These are phyloP conservation scores for Sisymbrium irio DNA, from an alignment of 345 rosid species.

Conservation along the genomic window DNA sequence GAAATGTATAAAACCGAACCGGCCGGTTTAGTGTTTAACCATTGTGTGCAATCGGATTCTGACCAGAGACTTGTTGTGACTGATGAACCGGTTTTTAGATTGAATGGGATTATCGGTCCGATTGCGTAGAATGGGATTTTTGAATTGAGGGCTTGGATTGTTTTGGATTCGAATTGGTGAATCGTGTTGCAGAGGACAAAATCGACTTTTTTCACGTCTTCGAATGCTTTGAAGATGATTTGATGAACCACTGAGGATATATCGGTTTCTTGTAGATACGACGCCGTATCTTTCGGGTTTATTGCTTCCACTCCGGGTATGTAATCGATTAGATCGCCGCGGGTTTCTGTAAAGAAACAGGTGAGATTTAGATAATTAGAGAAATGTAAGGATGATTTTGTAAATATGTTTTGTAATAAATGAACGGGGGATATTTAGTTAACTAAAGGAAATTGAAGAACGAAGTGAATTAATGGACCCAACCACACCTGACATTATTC, in stretches of 20 bases:
- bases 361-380: neutral
- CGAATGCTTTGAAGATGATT: conserved; percentile 53
- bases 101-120: conserved; percentile 71
- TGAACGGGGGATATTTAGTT: neutral
- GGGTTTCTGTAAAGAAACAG: conserved; percentile 37
- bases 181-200: conserved; percentile 72
- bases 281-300: conserved; percentile 58
- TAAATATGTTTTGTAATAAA: neutral
- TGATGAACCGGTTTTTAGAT: conserved; percentile 33
- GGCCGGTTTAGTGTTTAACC: conserved; percentile 60
- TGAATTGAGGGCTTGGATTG: conserved; percentile 46
- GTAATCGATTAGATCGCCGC: conserved; percentile 55
- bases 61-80: conserved; percentile 82
- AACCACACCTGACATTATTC: conserved; percentile 31
- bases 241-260: conserved; percentile 52
- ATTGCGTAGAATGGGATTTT: conserved; percentile 55
- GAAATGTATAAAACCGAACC: conserved; percentile 75
- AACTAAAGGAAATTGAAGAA: neutral
- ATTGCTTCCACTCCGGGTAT: conserved; percentile 71
- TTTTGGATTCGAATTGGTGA: conserved; percentile 55
- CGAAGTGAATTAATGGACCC: conserved; percentile 2
- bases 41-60: conserved; percentile 73
- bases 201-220: conserved; percentile 59
- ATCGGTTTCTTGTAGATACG: conserved; percentile 69
- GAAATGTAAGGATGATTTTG: neutral